Evolutionary conservation across 306 rosid genomes (phyloP), one percentile per base, ranked within the genome.

Genomic region (Begonia fuchsioides): DNA sequence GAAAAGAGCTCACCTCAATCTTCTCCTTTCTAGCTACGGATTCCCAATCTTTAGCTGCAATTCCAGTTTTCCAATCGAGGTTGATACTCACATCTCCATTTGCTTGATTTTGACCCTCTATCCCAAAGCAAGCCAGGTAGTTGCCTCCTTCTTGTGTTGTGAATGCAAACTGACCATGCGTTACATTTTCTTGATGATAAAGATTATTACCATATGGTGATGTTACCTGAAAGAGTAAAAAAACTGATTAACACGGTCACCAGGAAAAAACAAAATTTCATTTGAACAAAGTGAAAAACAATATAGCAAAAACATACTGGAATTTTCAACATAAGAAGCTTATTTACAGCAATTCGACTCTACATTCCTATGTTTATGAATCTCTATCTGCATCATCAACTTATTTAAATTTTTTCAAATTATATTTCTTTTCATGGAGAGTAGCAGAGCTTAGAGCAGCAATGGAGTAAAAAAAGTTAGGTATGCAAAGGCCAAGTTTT

Each of bases 31-130:
- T 90, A 18, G 98, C 98, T 46, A 90, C 95, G 9, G 98, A 66
- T 47, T 85, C 98, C 98, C 98, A 90, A 68, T 90, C 98, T 73
- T 79, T 86, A 17, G 98, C 92, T 13, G 92, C 95, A 67, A 90
- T 67, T 48, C 98, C 98, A 12, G 79, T 85, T 82, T 61, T 90
- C 98, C 98, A 85, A 58, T 90, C 98, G 59, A 90, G 76, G 71
- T 79, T 79, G 47, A 90, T 54, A 39, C 40, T 58, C 32, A 49
- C 32, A 12, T 58, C 63, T 39, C 12, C 62, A 39, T 57, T 64
- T 62, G 47, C 76, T 13, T 50, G 65, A 26, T 56, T 53, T 9
- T 54, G 72, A 20, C 75, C 65, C 66, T 80, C 78, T 43, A 69
- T 56, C 83, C 81, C 81, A 64, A 90, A 81, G 64, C 98, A 85